A percentile compares a stretch with the other conserved stretches of the same genome.
Evolutionary conservation across 2,329 filamentous ascomycete genomes (phyloP).

Genomic region (Alternaria alternata): DNA sequence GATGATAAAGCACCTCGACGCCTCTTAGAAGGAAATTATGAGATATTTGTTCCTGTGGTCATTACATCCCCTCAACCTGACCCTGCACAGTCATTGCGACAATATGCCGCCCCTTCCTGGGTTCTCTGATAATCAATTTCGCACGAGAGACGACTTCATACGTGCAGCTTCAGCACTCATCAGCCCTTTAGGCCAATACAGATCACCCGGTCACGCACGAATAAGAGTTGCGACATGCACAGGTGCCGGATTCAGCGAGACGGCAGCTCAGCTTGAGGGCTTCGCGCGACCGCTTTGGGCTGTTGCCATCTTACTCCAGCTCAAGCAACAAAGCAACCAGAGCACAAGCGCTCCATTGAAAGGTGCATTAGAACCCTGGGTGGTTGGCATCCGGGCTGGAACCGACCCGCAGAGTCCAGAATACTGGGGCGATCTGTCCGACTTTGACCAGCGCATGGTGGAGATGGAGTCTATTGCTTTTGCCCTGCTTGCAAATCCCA

Average conservation of each 20-base stretch:
- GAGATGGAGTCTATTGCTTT: slow-evolving; percentile 62
- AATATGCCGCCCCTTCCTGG: slow-evolving; percentile 38
- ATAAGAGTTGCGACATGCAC: slow-evolving; percentile 42
- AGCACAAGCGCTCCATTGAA: slow-evolving; percentile 27
- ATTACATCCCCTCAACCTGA: not conserved
- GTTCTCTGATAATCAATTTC: slow-evolving; percentile 43
- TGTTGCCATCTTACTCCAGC: slow-evolving; percentile 37
- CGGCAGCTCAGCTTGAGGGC: slow-evolving; percentile 47
- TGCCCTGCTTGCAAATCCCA: slow-evolving; percentile 57
- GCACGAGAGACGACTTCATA: slow-evolving; percentile 34
- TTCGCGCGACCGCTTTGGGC: slow-evolving; percentile 46
- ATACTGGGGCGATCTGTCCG: slow-evolving; percentile 59
- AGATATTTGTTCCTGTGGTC: not conserved
- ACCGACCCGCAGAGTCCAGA: slow-evolving; percentile 45
- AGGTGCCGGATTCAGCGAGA: slow-evolving; percentile 48
- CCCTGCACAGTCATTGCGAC: not conserved
- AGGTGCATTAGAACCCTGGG: slow-evolving; percentile 40
- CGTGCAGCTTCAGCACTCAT: slow-evolving; percentile 33
- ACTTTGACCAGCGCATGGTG: slow-evolving; percentile 62
- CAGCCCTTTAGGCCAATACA: slow-evolving; percentile 36
- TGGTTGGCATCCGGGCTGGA: slow-evolving; percentile 28
- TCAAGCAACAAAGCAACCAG: slow-evolving; percentile 21
- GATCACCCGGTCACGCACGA: slow-evolving; percentile 40
- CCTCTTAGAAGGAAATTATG: not conserved
- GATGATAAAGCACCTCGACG: not conserved